These are phyloP conservation scores for Lasiosphaeria miniovina DNA, from an alignment of 495 filamentous ascomycete genomes.

Conservation along the genomic window DNA sequence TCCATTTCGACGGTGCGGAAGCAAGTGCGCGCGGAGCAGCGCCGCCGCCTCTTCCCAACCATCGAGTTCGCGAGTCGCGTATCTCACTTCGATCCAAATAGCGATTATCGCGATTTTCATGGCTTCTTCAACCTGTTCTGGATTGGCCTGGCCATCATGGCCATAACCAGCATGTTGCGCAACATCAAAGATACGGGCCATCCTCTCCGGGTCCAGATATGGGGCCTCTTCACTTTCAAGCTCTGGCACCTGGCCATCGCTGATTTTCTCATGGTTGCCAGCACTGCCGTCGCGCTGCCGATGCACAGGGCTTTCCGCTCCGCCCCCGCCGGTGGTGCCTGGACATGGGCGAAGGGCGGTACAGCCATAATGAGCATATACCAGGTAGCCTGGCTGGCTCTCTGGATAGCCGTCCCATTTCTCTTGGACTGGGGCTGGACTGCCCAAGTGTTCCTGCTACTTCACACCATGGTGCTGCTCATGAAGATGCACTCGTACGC, in stretches of 20 bases:
- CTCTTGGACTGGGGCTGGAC: constrained; percentile 86
- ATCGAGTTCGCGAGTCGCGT: constrained; percentile 90
- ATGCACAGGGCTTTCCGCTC: constrained; percentile 64
- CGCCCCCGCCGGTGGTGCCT: constrained; percentile 46
- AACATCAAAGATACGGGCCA: constrained; percentile 94
- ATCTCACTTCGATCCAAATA: constrained; percentile 91
- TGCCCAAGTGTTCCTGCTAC: constrained; percentile 88
- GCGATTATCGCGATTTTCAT: constrained; percentile 89
- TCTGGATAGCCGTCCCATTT: constrained; percentile 91
- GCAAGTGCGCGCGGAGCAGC: constrained; percentile 76
- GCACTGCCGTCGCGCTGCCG: constrained; percentile 67
- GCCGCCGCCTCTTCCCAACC: constrained; percentile 88
- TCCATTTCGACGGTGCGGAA: constrained; percentile 81
- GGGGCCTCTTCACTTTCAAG: constrained; percentile 81
- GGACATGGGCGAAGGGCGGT: constrained; percentile 74
- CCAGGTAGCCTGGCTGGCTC: constrained; percentile 71
- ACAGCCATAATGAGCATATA: constrained; percentile 78
- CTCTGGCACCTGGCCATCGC: constrained; percentile 81
- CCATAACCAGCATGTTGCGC: constrained; percentile 82
- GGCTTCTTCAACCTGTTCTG: constrained; percentile 98
- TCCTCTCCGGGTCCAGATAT: constrained; percentile 77
- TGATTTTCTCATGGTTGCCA: constrained; percentile 79
- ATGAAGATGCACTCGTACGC: constrained; percentile 99
- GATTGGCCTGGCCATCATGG: constrained; percentile 96
- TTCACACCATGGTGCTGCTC: constrained; percentile 84